A percentile compares a stretch with the other conserved stretches of the same genome.
Conservation (phyloP, 2,329 filamentous ascomycete genomes). For the Paramyrothecium roridum region DNA sequence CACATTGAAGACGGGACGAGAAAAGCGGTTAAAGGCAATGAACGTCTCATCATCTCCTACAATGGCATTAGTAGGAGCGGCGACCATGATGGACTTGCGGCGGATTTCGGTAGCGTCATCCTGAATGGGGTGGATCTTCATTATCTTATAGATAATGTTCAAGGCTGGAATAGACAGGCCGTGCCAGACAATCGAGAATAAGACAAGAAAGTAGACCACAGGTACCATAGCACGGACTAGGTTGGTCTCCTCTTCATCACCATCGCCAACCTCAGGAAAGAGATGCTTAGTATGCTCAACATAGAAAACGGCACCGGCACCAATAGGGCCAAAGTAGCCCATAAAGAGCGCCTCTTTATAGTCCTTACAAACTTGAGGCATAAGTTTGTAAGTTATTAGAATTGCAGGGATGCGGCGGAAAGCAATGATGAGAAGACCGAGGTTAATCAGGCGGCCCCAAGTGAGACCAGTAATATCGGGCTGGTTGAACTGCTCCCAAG, state of each 20-base stretch:
- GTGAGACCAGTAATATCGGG: constrained; percentile 52
- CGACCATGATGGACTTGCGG: constrained; percentile 28
- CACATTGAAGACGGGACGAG: constrained; percentile 25
- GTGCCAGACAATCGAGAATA: constrained; percentile 20
- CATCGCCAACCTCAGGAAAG: constrained; percentile 30
- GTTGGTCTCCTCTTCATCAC: constrained; percentile 28
- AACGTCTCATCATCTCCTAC: constrained; percentile 32
- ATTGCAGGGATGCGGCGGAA: constrained; percentile 57
- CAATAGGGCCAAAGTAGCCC: constrained; percentile 73
- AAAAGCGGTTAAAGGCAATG: constrained; percentile 47
- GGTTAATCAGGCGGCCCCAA: constrained; percentile 41
- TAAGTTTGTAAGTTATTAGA: constrained; percentile 50
- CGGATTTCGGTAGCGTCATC: constrained; percentile 38
- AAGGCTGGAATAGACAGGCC: constrained; percentile 44
- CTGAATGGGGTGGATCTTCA: constrained; percentile 36
- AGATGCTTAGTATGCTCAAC: constrained; percentile 47
- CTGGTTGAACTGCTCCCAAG: constrained; percentile 52
- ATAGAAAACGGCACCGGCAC: constrained; percentile 75
- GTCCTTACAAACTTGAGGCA: constrained; percentile 47
- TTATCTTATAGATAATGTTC: constrained; percentile 32
- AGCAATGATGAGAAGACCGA: constrained; percentile 49
- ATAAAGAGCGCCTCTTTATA: constrained; percentile 60
- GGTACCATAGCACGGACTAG: constrained; percentile 32
- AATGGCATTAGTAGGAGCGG: constrained; percentile 34
- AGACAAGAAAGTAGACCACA: constrained; percentile 38